Conservation (phyloP, 306 rosid species). For the Ziziphus jujuba region DNA sequence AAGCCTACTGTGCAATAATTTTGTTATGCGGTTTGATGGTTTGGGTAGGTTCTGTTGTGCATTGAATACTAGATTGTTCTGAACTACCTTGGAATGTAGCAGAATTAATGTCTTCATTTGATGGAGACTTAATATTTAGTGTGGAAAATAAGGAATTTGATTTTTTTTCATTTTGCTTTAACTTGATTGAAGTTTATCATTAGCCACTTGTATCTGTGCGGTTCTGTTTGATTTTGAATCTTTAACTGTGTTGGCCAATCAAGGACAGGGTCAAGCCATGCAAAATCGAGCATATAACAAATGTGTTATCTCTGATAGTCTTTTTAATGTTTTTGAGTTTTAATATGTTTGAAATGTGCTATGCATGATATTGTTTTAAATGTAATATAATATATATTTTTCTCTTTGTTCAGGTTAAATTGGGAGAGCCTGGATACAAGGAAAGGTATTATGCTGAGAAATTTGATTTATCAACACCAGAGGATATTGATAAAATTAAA, state of each 20-base stretch:
- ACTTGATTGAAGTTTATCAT: background rate
- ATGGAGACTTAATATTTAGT: too few species aligned
- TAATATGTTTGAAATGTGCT: background rate
- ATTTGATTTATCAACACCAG: conserved; percentile 54
- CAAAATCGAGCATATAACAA: too few species aligned
- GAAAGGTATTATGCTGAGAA: conserved; percentile 93
- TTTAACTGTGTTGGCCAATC: conserved; percentile 6
- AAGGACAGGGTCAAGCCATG: background rate
- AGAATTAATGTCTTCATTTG: too few species aligned
- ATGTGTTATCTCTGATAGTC: too few species aligned
- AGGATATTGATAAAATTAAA: conserved; percentile 62
- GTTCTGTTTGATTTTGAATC: background rate
- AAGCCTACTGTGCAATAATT: too few species aligned
- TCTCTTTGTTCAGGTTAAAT: conserved; percentile 61
- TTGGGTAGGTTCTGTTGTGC: background rate
- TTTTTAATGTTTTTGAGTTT: background rate
- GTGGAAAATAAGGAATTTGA: too few species aligned
- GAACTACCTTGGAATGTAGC: background rate
- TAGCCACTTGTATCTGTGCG: conserved; percentile 1
- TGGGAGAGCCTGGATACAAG: conserved; percentile 96
- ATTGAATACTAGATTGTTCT: background rate
- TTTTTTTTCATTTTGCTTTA: too few species aligned
- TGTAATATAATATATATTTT: background rate
- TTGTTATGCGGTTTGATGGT: background rate
- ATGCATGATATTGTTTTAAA: background rate